Evolutionary conservation across 1,284 basidiomycete species (phyloP).

Genomic region (Fomitopsis palustris): DNA sequence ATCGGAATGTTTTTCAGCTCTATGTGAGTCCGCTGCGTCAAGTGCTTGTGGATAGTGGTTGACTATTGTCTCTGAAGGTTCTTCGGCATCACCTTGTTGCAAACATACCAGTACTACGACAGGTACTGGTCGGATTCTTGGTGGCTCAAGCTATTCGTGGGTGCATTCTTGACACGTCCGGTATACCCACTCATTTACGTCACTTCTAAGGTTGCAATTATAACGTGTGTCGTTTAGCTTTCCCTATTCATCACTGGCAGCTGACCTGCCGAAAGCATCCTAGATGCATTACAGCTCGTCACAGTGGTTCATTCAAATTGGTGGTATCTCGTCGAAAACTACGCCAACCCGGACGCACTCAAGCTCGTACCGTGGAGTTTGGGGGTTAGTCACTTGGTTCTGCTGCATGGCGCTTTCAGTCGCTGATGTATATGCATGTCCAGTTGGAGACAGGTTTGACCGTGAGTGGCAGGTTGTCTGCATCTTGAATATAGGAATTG

Average conservation of each 20-base stretch:
- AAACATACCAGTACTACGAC: conserved; percentile 9
- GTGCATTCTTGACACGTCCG: not conserved
- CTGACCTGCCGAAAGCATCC: not conserved
- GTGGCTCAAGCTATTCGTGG: conserved; percentile 5
- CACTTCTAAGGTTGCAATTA: not conserved
- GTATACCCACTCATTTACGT: not conserved
- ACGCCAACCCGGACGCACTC: not conserved
- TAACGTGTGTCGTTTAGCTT: not conserved
- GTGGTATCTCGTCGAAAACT: conserved; percentile 6
- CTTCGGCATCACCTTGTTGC: conserved; percentile 3
- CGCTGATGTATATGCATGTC: not conserved
- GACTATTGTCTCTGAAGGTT: not conserved
- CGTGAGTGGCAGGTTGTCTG: no score
- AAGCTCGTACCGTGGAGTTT: conserved; percentile 1
- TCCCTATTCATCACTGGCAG: not conserved
- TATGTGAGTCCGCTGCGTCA: not conserved
- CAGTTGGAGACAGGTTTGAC: not conserved
- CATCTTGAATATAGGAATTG: not conserved
- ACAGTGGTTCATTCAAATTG: conserved; percentile 7
- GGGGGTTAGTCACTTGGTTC: not conserved
- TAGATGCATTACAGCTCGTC: conserved; percentile 3
- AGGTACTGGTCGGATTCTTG: not conserved
- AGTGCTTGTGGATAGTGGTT: not conserved
- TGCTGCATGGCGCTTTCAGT: not conserved
- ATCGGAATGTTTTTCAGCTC: not conserved